These are phyloP conservation scores for Leishmania martiniquensis DNA, from an alignment of 208 protist species.

Conservation along the genomic window DNA sequence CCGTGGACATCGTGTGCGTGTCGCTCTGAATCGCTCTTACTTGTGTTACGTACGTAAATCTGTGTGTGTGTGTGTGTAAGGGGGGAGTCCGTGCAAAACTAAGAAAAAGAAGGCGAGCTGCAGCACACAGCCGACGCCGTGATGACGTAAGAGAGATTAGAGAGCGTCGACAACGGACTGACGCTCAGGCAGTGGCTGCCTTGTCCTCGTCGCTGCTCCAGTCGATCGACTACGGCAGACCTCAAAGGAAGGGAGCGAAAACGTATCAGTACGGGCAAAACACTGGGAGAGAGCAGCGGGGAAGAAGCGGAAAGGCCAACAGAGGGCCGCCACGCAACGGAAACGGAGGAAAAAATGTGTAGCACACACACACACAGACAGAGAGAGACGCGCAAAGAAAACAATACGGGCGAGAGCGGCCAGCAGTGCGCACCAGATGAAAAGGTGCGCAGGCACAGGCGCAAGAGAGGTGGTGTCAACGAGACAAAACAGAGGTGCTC, in stretches of 20 bases:
- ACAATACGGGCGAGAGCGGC: not conserved
- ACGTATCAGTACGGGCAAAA: not conserved
- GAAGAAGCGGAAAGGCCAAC: not conserved
- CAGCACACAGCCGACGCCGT: not conserved
- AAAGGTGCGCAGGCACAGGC: not conserved
- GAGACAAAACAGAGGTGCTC: not conserved
- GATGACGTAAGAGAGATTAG: not conserved
- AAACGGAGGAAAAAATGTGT: not conserved
- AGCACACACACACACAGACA: not conserved
- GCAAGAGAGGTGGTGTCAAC: not conserved
- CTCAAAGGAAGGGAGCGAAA: not conserved
- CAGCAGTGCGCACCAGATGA: not conserved
- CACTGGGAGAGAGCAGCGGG: not conserved
- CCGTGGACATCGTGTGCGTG: slow-evolving; percentile 20
- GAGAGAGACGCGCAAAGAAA: not conserved
- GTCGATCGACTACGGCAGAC: not conserved
- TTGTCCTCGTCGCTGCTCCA: not conserved
- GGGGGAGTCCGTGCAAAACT: no score
- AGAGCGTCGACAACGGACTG: not conserved
- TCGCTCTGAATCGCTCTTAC: no score
- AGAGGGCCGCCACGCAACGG: no score
- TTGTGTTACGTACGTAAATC: no score
- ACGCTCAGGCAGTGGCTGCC: not conserved
- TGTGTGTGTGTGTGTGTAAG: not conserved
- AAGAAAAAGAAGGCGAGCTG: not conserved